Percentiles rank a stretch among this genome's conserved stretches.
Evolutionary conservation across 306 rosid species (phyloP).

Genomic region (Astragalus membranaceus): DNA sequence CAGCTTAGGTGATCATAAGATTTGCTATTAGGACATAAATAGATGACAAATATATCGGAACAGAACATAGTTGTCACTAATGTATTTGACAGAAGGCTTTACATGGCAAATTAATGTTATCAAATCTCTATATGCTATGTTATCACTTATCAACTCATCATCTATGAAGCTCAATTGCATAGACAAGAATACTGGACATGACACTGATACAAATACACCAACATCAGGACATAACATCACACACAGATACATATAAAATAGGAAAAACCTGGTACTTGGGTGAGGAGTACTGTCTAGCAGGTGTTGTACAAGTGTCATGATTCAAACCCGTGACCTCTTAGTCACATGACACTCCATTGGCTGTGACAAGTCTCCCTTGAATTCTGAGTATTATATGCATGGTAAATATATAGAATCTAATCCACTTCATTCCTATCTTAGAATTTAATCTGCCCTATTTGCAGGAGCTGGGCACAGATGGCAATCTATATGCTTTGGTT

Average conservation of each 20-base stretch:
- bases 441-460: slow-evolving; percentile 18
- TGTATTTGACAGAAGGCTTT: neutral
- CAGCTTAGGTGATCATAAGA: no score
- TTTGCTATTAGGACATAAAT: no score
- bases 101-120: neutral
- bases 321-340: neutral
- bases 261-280: no score
- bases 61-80: neutral
- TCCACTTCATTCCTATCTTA: neutral
- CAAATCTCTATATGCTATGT: neutral
- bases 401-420: neutral
- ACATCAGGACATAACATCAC: no score
- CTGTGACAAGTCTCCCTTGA: neutral
- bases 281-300: no score
- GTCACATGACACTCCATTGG: neutral
- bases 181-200: neutral
- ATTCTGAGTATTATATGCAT: slow-evolving; percentile 2
- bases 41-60: no score
- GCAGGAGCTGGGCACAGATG: slow-evolving; percentile 93
- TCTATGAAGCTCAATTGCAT: neutral
- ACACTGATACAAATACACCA: no score
- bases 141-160: neutral
- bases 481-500: slow-evolving; percentile 91
- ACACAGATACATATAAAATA: no score
- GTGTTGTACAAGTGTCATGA: no score